phyloP scores from a whole-genome alignment of 331 rosid genomes.

The Stylosanthes scabra region DNA sequence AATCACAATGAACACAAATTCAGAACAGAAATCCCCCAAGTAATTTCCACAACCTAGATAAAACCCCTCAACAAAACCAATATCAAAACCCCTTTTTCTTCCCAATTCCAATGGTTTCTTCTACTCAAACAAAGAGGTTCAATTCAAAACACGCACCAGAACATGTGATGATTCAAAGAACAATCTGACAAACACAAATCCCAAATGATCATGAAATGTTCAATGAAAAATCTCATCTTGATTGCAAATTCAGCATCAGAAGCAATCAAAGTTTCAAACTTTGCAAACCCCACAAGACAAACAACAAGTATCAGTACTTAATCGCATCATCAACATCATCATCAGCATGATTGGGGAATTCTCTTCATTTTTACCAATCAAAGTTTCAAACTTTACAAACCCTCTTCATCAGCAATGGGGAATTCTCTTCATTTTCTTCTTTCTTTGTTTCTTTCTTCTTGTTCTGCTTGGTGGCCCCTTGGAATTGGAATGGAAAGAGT shows the following conservation, averaged over 20 bases:
- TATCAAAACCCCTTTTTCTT: background rate
- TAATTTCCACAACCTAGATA: too few species aligned
- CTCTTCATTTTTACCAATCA: too few species aligned
- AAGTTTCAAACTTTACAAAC: too few species aligned
- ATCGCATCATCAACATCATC: slow-evolving; percentile 3
- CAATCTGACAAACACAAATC: background rate
- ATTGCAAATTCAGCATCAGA: slow-evolving; percentile 11
- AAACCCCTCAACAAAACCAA: background rate
- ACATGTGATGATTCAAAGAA: slow-evolving; percentile 1
- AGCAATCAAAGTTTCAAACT: slow-evolving; percentile 36
- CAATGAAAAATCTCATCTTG: slow-evolving; percentile 25
- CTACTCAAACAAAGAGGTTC: too few species aligned
- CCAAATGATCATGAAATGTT: background rate
- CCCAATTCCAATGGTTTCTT: slow-evolving; percentile 17
- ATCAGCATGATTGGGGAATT: too few species aligned
- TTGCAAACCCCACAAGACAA: slow-evolving; percentile 27
- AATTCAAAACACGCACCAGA: slow-evolving; percentile 41
- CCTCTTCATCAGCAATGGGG: too few species aligned
- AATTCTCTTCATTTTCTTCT: slow-evolving; percentile 30
- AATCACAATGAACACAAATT: slow-evolving; percentile 25
- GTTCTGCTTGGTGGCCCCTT: slow-evolving; percentile 21
- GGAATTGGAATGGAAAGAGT: slow-evolving; percentile 38
- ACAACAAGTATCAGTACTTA: background rate
- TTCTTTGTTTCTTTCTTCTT: slow-evolving; percentile 42
- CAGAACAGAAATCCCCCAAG: slow-evolving; percentile 15